Percentiles rank a stretch among this genome's conserved stretches.
phyloP scores from a whole-genome alignment of 305 asterid genomes.

The Ilex paraguariensis region DNA sequence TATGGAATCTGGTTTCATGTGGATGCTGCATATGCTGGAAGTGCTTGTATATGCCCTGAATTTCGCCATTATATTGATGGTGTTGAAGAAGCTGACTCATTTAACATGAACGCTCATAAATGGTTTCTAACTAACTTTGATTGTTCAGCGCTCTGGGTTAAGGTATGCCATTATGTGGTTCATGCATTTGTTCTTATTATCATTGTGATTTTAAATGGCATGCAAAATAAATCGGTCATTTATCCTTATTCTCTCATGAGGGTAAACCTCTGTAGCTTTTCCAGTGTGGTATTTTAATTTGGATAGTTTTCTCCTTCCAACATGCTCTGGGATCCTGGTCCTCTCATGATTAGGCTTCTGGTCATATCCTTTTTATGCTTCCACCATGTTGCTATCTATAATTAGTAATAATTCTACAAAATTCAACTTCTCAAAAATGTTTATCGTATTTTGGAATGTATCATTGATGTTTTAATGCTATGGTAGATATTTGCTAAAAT shows the following conservation, averaged over 20 bases:
- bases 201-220: neutral
- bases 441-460: no score
- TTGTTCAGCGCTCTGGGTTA: slow-evolving; percentile 93
- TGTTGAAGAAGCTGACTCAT: slow-evolving; percentile 77
- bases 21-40: slow-evolving; percentile 99
- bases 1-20: slow-evolving; percentile 85
- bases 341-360: neutral
- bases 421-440: no score
- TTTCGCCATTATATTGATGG: slow-evolving; percentile 71
- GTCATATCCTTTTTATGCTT: no score
- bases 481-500: no score
- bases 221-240: neutral
- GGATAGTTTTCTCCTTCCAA: neutral
- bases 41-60: slow-evolving; percentile 93
- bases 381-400: no score
- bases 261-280: neutral
- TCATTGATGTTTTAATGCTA: no score
- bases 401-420: no score
- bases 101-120: slow-evolving; percentile 95
- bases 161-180: slow-evolving; percentile 41
- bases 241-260: no score
- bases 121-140: slow-evolving; percentile 95
- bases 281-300: neutral
- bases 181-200: slow-evolving; percentile 3
- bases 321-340: neutral